Base-by-base conservation (phyloP, 192 early-diverging fungal species). In the Dissophora ornata region DNA sequence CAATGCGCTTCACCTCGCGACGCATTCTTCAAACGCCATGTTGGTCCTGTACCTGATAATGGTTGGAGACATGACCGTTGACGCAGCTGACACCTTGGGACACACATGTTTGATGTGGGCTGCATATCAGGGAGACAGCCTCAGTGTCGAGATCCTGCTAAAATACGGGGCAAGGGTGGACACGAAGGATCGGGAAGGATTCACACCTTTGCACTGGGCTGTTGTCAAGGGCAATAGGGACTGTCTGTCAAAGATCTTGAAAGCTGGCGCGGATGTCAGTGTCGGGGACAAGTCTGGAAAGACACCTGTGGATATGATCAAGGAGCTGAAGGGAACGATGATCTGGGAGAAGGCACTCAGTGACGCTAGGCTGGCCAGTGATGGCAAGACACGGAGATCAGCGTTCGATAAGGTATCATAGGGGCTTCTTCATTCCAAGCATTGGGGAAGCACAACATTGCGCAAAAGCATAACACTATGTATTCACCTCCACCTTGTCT, bases 41-140 rank as follows among this genome's bases (percentile, higher is more conserved):
- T 65, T 97, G 52, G 81, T 94, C 7, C 63, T 93, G 3, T 96
- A 90, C 67, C 55, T 98, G 28, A 79, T 94, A 9, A 82, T 87
- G 58, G 79, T 86, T 6, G 93, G 83, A 49, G 73, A 88, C 2
- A 85, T 92, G 68, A 90, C 90, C 51, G 84, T 94, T 4, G 93
- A 99, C 68, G 52, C 75, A 0, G 71, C 81, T 5, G 97, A 99
- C 61, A 79, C 83, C 3, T 83, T 93, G 51, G 91, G 90, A 28
- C 88, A 94, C 32, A 99, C 97, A 13, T 84, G 93, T 46, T 82
- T 99, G 25, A 97, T 97, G 94, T 99, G 97, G 97, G 90, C 93
- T 1, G 90, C 92, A 0, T 98, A 97, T 71, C 92, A 95, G 73
- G 91, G 91, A 2, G 92, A 94, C 74, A 84, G 88, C 30, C 61